Percentiles rank a stretch among this genome's conserved stretches.
phyloP scores from a whole-genome alignment of 306 rosid genomes.

The Hippophae rhamnoides region DNA sequence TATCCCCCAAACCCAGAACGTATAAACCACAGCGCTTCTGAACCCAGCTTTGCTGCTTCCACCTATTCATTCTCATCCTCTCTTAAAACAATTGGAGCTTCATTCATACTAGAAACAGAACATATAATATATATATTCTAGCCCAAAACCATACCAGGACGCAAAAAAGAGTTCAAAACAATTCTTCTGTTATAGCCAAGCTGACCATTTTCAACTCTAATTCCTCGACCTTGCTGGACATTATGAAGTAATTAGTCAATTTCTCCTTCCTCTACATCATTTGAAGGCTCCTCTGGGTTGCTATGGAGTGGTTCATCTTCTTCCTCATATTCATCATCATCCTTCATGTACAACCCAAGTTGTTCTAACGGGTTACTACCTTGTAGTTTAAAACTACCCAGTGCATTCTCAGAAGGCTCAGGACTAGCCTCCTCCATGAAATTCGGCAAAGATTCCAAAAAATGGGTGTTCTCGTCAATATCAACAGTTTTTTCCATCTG shows the following conservation, averaged over 20 bases:
- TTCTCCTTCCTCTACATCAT: conserved; percentile 82
- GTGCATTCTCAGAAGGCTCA: conserved; percentile 49
- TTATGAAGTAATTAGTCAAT: conserved; percentile 33
- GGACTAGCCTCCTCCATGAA: conserved; percentile 63
- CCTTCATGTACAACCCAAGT: conserved; percentile 66
- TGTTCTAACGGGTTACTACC: conserved; percentile 67
- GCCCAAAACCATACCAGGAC: no score
- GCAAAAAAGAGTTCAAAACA: no score
- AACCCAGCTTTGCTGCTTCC: no score
- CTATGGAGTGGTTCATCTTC: conserved; percentile 38
- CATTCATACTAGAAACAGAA: no score
- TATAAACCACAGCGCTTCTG: no score
- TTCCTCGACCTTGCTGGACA: no score
- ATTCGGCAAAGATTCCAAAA: conserved; percentile 66
- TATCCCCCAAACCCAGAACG: no score
- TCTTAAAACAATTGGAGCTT: no score
- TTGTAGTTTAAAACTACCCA: conserved; percentile 65
- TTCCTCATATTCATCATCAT: conserved; percentile 52
- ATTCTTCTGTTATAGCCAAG: no score
- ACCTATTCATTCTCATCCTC: no score
- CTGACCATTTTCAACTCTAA: no score
- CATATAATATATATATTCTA: no score
- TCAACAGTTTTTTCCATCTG: conserved; percentile 87
- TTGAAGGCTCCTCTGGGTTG: conserved; percentile 29
- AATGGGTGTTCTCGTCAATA: conserved; percentile 66